Percentiles rank a stretch among this genome's conserved stretches.
phyloP scores from a whole-genome alignment of 805 yeast genomes.

The Starmerella bombicola region DNA sequence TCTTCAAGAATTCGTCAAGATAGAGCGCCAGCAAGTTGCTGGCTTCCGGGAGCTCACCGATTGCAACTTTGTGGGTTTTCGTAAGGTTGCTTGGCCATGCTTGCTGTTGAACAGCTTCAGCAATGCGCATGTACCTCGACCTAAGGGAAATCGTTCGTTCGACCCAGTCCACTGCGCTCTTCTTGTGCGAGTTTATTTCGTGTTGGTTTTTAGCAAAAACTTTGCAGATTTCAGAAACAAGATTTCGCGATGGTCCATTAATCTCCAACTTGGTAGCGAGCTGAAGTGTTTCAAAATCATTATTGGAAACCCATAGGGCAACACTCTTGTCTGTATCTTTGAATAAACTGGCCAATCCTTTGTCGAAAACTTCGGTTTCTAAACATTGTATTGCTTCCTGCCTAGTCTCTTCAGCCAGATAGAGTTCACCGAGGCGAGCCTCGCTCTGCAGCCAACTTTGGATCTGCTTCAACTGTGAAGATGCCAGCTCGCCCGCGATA shows the following conservation, averaged over 20 bases:
- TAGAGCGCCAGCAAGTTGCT: slow-evolving; percentile 31
- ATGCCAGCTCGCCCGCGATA: not conserved
- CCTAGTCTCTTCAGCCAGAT: slow-evolving; percentile 15
- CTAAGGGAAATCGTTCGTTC: slow-evolving; percentile 4
- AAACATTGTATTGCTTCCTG: slow-evolving; percentile 7
- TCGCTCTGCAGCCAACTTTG: slow-evolving; percentile 16
- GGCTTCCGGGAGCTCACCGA: slow-evolving; percentile 1
- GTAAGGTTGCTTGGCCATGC: not conserved
- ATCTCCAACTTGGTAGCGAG: slow-evolving; percentile 18
- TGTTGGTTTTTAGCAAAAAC: slow-evolving; percentile 3
- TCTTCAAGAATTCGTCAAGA: slow-evolving; percentile 69
- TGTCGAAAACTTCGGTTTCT: slow-evolving; percentile 9
- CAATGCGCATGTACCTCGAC: slow-evolving; percentile 6
- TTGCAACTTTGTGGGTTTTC: not conserved
- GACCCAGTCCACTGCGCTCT: slow-evolving; percentile 12
- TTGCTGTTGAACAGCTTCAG: not conserved
- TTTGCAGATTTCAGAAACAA: slow-evolving; percentile 6
- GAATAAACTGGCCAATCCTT: slow-evolving; percentile 10
- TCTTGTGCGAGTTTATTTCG: not conserved
- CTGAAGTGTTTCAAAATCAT: slow-evolving; percentile 4
- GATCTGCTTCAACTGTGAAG: slow-evolving; percentile 2
- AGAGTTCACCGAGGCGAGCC: slow-evolving; percentile 6
- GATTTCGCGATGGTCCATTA: slow-evolving; percentile 5
- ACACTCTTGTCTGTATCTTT: slow-evolving; percentile 11
- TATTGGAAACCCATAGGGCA: slow-evolving; percentile 13